Evolutionary conservation across 352 stramenopile species (phyloP), one percentile per base, ranked within the genome.

Genomic region (Globisporangium yorkense): DNA sequence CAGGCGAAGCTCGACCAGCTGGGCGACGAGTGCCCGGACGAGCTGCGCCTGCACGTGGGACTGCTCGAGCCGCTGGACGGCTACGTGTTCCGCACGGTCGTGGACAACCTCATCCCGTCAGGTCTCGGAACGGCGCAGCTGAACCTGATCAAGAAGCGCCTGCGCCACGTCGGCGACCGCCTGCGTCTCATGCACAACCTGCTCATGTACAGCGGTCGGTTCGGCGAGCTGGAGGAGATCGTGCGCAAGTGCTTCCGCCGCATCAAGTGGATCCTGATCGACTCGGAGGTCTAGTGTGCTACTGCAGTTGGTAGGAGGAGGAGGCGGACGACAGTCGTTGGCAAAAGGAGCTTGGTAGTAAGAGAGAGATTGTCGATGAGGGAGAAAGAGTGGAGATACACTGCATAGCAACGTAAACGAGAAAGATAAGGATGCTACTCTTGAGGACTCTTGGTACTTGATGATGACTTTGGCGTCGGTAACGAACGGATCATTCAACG

Each of bases 251-350:
- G 83, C 75, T 96, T 94, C 72, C 83, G 84, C 58, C 86, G 88
- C 61, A 93, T 96, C 70, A 95, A 94, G 69, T 96, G 88, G 85
- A 96, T 96, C 69, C 73, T 96, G 33, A 93, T 93, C 61, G 88
- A 96, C 59, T 94, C 84, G 35, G 84, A 94, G 64, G 81, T 92
- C 37, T 94, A 89, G 88, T 5, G 37, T 15, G 8, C 39, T 35
- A 9, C 37, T 33, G 24, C 20, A 27, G 24, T 45, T 40, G 24
- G 33, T 8, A 55, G 39, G 24, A 40, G 27, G 37, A 4, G 52
- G 2, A 35, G 54, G 31, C 3, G 27, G 33, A 61, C 10, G 50
- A 56, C 16, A 24, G 35, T 10, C n/a, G 27, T 37, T 2, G 9
- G 33, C 9, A 10, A 37, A 6, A 37, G 33, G 9, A 37, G 5